phyloP scores from a whole-genome alignment of 768 basidiomycete species.

The Kwoniella pini region DNA sequence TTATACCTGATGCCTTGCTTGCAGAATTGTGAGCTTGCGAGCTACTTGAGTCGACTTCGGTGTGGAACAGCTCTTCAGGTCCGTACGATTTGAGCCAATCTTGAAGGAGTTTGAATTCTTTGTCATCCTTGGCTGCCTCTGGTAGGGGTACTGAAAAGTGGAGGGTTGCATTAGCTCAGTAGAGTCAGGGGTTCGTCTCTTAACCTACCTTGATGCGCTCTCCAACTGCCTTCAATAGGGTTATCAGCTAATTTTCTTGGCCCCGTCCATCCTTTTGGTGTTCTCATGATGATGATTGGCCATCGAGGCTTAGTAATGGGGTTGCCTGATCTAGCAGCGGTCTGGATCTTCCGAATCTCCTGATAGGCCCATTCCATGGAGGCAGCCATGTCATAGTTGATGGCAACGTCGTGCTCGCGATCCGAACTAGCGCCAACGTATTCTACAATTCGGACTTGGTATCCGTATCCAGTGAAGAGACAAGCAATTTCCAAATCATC shows the following conservation, averaged over 20 bases:
- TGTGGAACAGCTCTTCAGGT: slow-evolving; percentile 67
- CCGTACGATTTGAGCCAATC: slow-evolving; percentile 74
- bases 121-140: slow-evolving; percentile 64
- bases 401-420: slow-evolving; percentile 44
- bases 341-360: slow-evolving; percentile 66
- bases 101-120: slow-evolving; percentile 67
- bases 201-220: slow-evolving; percentile 66
- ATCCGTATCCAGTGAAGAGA: slow-evolving; percentile 65
- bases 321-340: slow-evolving; percentile 71
- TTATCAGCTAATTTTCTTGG: slow-evolving; percentile 69
- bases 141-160: slow-evolving; percentile 69
- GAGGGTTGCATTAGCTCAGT: neutral
- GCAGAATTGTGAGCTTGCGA: slow-evolving; percentile 31
- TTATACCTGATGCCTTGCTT: slow-evolving; percentile 39
- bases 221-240: slow-evolving; percentile 77
- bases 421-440: slow-evolving; percentile 58
- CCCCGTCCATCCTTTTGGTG: slow-evolving; percentile 77
- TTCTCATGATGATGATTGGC: slow-evolving; percentile 82
- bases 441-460: slow-evolving; percentile 80
- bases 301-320: slow-evolving; percentile 85
- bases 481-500: slow-evolving; percentile 74
- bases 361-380: slow-evolving; percentile 74
- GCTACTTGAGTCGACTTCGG: slow-evolving; percentile 30
- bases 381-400: slow-evolving; percentile 77
- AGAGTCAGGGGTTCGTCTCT: neutral